Evolutionary conservation across 768 basidiomycete genomes (phyloP), one percentile per base, ranked within the genome.

Genomic region (Mycena floridula): DNA sequence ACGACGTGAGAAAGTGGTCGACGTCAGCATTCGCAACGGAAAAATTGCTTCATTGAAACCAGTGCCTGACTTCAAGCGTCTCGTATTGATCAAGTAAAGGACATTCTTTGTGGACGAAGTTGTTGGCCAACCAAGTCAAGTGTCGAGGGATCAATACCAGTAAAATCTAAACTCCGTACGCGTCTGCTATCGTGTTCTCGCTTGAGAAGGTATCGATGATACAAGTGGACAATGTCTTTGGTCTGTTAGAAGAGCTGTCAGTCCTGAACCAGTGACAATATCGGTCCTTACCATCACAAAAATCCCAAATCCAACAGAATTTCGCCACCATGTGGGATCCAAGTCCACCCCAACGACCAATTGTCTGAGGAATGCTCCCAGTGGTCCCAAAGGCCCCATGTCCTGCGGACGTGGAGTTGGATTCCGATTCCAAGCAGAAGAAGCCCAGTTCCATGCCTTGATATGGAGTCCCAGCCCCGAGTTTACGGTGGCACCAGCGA

Each of bases 311-410:
- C 74, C 74, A 26, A 76, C 49, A 12, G 69, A 57, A 50, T 76
- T 76, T 30, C 76, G 62, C 74, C 73, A 77, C 74, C 74, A 76
- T 11, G 76, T 67, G 3, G 74, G 74, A 48, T 77, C 76, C 32
- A 40, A 36, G 13, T 49, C 43, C 22, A 38, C 28, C 43, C 48
- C 43, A 16, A 27, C 38, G 27, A 7, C 30, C 21, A 16, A 23
- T 32, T 15, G 23, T 25, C 18, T 39, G 40, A 38, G 41, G 13
- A 20, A 20, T 13, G 36, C 35, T 37, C 25, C 21, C 38, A 38
- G 24, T 20, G 36, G 22, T 12, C 39, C 43, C 43, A 24, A 39
- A 24, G 28, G 25, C 20, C 8, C 47, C 47, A 38, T 37, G 24
- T 24, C 42, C 21, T 15, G 25, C 9, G 43, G 13, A 35, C 18